A percentile compares a stretch with the other conserved stretches of the same genome.
These are phyloP conservation scores for Neurospora intermedia DNA, from an alignment of 495 filamentous ascomycete species.

Conservation along the genomic window DNA sequence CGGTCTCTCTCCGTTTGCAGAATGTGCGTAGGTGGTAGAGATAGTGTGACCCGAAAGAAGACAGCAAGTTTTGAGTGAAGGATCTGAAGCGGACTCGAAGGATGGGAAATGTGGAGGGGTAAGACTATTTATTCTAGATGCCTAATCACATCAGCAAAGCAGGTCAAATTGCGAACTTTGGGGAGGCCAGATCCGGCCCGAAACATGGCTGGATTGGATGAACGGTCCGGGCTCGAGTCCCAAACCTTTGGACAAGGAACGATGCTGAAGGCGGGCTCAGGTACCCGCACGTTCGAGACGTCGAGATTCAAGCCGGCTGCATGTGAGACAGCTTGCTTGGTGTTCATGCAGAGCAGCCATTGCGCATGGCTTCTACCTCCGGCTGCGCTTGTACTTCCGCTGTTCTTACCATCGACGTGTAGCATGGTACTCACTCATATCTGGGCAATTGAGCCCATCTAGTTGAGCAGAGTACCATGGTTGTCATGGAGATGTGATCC, in stretches of 20 bases:
- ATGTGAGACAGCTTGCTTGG: not conserved
- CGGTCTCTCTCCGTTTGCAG: not conserved
- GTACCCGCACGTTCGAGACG: not conserved
- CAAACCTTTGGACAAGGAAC: not conserved
- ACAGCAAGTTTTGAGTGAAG: not conserved
- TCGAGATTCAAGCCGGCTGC: slow-evolving; percentile 1
- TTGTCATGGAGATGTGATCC: not conserved
- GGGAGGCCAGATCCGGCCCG: not conserved
- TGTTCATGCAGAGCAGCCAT: not conserved
- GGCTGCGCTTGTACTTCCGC: not conserved
- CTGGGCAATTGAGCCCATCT: not conserved
- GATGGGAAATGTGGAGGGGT: not conserved
- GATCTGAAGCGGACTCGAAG: not conserved
- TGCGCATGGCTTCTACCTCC: not conserved
- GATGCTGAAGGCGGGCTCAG: not conserved
- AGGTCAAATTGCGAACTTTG: not conserved
- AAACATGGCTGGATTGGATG: not conserved
- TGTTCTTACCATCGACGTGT: not conserved
- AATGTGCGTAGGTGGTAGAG: not conserved
- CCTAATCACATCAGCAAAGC: not conserved
- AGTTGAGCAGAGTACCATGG: not conserved
- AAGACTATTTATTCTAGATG: no score
- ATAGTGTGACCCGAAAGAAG: not conserved
- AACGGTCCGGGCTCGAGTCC: not conserved
- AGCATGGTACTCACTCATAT: not conserved